Evolutionary conservation across 495 filamentous ascomycete genomes (phyloP).

Genomic region (Daldinia concentrica): DNA sequence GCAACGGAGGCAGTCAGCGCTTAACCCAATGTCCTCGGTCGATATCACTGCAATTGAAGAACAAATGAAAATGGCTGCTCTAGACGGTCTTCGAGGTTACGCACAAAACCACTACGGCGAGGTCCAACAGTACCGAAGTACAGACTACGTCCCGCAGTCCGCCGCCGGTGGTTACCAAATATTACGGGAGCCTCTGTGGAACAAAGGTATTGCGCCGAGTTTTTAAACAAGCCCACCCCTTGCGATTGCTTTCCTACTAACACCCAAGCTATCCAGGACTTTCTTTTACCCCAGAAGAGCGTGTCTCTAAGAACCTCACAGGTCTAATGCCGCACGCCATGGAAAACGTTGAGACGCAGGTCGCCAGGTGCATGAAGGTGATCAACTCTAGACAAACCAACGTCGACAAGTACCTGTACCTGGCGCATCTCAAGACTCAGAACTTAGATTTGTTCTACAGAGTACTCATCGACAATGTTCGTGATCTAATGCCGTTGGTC

Average conservation of each 20-base stretch:
- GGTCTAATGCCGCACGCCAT: conserved; percentile 67
- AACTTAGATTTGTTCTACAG: conserved; percentile 97
- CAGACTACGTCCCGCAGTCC: conserved; percentile 59
- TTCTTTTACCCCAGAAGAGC: conserved; percentile 65
- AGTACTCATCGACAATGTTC: conserved; percentile 87
- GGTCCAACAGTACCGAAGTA: conserved; percentile 59
- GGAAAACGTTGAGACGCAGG: conserved; percentile 62
- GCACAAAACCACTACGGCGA: conserved; percentile 59
- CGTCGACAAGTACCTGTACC: conserved; percentile 95
- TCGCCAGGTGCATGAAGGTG: conserved; percentile 65
- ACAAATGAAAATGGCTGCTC: conserved; percentile 61
- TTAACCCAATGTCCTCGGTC: conserved; percentile 64
- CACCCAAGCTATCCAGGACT: conserved; percentile 53
- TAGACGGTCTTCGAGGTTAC: conserved; percentile 64
- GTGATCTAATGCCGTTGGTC: conserved; percentile 91
- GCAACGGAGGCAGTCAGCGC: conserved; percentile 56
- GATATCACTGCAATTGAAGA: conserved; percentile 63
- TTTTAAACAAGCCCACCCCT: neutral
- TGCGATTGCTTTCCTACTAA: conserved; percentile 18
- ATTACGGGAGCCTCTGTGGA: conserved; percentile 65
- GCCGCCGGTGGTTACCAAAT: conserved; percentile 65
- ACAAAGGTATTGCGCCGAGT: conserved; percentile 57
- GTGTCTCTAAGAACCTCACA: conserved; percentile 65
- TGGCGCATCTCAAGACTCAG: conserved; percentile 85
- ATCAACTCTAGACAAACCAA: conserved; percentile 78